Evolutionary conservation across 345 rosid species (phyloP).

Genomic region (Brassica napus): DNA sequence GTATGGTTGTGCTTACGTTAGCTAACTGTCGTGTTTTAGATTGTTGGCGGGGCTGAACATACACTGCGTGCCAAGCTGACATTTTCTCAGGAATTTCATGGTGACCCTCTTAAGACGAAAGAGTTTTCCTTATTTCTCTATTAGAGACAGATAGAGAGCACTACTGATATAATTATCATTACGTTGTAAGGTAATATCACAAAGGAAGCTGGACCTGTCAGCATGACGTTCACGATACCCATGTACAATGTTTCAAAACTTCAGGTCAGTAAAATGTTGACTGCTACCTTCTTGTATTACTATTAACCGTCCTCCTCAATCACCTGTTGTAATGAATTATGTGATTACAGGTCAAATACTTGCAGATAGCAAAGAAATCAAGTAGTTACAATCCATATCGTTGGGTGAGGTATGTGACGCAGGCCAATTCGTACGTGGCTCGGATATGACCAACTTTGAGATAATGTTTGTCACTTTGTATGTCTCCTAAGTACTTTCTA

Average conservation of each 20-base stretch:
- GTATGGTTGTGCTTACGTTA: not conserved
- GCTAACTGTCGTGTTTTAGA: conserved; percentile 45
- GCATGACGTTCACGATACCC: conserved; percentile 95
- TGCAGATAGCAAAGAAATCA: conserved; percentile 96
- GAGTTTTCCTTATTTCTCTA: not conserved
- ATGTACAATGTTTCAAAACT: conserved; percentile 92
- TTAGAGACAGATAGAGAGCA: not conserved
- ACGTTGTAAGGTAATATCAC: conserved; percentile 73
- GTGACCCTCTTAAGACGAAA: conserved; percentile 38
- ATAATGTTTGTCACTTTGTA: conserved; percentile 20
- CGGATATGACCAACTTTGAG: conserved; percentile 47
- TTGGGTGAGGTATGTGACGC: conserved; percentile 98
- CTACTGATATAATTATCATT: not conserved
- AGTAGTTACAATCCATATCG: conserved; percentile 81
- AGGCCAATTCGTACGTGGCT: conserved; percentile 96
- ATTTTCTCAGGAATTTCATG: conserved; percentile 84
- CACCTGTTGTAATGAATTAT: not conserved
- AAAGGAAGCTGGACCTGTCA: conserved; percentile 95
- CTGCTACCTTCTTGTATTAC: not conserved
- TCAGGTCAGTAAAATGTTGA: conserved; percentile 56
- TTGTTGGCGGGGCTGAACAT: conserved; percentile 91
- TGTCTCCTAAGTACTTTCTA: not conserved
- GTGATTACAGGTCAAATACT: conserved; percentile 80
- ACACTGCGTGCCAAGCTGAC: conserved; percentile 92
- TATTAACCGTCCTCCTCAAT: not conserved